Evolutionary conservation across 2,329 filamentous ascomycete genomes (phyloP), one percentile per base, ranked within the genome.

Genomic region (Aspergillus sp.): DNA sequence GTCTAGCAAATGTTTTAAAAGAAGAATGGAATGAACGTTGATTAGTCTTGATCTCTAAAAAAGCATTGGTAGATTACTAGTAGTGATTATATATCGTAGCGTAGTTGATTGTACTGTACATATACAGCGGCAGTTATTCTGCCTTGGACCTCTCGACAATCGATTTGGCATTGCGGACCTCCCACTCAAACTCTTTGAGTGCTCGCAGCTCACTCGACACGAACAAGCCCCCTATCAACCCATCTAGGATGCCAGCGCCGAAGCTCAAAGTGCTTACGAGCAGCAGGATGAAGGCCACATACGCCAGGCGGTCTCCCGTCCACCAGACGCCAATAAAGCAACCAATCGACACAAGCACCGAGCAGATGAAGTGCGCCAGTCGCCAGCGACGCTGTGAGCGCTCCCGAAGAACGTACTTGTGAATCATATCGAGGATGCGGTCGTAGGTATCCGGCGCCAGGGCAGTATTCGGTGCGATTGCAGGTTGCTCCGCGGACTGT

Each of bases 131-230:
- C 19, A 19, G 19, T 28, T 9, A 39, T 8, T 27, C 7, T 12
- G 12, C 36, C 7, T 39, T 39, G 7, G 36, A 39, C 9, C 26
- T 26, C n/a, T 44, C 42, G n/a, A 35, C 42, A 44, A 44, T 44
- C 36, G 57, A 51, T 51, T 64, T 82, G 8, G 84, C 83, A 62
- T 86, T 90, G 43, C 72, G 73, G 28, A 97, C 83, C 67, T 98
- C 93, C 86, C 88, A 96, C 63, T 93, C 82, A 69, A 97, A 97
- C 71, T 98, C 93, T 58, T 81, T 83, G 46, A 98, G 71, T 3
- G 85, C 83, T 48, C 88, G 78, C 49, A 96, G 69, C 70, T 98
- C 93, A 50, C 82, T 82, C 7, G 85, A 83, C 48, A 95, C 84
- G 64, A 98, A 98, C 42, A 97, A 67, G 0, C 93, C 77, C 0